Evolutionary conservation across 768 basidiomycete genomes (phyloP), one percentile per base, ranked within the genome.

Genomic region (Mycena sanguinolenta): DNA sequence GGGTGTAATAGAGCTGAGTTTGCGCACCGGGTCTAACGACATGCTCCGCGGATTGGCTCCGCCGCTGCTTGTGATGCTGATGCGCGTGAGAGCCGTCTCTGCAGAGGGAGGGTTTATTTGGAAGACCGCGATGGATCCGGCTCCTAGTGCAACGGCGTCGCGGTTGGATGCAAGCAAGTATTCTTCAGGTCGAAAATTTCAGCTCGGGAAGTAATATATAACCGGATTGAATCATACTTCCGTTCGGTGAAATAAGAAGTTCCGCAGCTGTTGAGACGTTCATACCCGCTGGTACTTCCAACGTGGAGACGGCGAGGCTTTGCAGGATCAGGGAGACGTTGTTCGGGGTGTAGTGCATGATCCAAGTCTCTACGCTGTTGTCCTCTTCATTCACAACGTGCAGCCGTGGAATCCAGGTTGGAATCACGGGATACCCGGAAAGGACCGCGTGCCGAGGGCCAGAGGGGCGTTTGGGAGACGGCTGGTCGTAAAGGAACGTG

Each of bases 331-430:
- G 21, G 5, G 68, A 64, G n/a, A 70, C 21, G 17, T 70, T 70
- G 32, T 70, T 54, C 10, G 17, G 63, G 12, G 58, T 58, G 42
- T 70, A 70, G 30, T 70, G 68, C 68, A 70, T 70, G 30, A 64
- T 64, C 68, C 68, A 70, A 27, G 68, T 70, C 50, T 70, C 68
- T 2, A 70, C 68, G 30, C 63, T 64, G 36, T 70, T 70, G 63
- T 70, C 68, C 52, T 70, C 68, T 23, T 70, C 68, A 14, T 70
- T 70, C 7, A 70, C 57, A 9, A 70, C 68, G 27, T 70, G 68
- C 58, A 70, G 17, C 30, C 68, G 44, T 5, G 68, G 68, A 19
- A 70, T 19, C 68, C 68, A 70, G 39, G 53, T 30, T 0, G 55
- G 8, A 28, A 70, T 38, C 5, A 65, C 58, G 14, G 68, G 68